A percentile compares a stretch with the other conserved stretches of the same genome.
Evolutionary conservation across 805 yeast genomes (phyloP).

Genomic region (Candida yuanshanica): DNA sequence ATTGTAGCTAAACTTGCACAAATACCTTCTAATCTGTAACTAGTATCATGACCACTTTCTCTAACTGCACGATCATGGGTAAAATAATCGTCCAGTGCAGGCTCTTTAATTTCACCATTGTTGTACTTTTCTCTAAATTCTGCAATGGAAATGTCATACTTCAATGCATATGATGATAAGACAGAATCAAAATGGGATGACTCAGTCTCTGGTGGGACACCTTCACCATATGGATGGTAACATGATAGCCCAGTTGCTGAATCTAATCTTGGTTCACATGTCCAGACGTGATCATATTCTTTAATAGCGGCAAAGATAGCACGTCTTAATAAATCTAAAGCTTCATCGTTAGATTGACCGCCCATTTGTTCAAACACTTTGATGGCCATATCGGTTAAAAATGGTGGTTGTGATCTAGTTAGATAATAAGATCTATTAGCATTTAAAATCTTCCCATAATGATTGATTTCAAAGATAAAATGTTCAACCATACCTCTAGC

Average conservation of each 20-base stretch:
- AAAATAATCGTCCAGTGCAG: constrained; percentile 82
- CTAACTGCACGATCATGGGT: constrained; percentile 91
- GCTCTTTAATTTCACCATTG: constrained; percentile 57
- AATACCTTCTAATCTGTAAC: constrained; percentile 82
- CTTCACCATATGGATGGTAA: constrained; percentile 84
- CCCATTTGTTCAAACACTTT: constrained; percentile 58
- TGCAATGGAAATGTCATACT: constrained; percentile 49
- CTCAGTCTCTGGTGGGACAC: constrained; percentile 98
- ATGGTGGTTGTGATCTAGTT: constrained; percentile 95
- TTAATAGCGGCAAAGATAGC: constrained; percentile 75
- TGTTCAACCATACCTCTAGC: constrained; percentile 91
- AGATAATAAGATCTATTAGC: constrained; percentile 91
- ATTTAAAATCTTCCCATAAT: constrained; percentile 89
- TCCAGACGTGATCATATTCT: constrained; percentile 84
- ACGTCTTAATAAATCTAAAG: constrained; percentile 56
- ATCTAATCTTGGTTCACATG: constrained; percentile 66
- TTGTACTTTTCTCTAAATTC: constrained; percentile 71
- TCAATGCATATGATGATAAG: constrained; percentile 60
- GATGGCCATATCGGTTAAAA: constrained; percentile 86
- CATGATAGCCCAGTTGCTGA: constrained; percentile 72
- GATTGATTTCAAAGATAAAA: constrained; percentile 81
- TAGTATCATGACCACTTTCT: constrained; percentile 95
- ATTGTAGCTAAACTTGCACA: constrained; percentile 89
- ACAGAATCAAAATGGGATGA: constrained; percentile 77
- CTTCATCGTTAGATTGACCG: constrained; percentile 39